Conservation (phyloP, 371 early-diverging fungal species). For the Furculomyces boomerangus region DNA sequence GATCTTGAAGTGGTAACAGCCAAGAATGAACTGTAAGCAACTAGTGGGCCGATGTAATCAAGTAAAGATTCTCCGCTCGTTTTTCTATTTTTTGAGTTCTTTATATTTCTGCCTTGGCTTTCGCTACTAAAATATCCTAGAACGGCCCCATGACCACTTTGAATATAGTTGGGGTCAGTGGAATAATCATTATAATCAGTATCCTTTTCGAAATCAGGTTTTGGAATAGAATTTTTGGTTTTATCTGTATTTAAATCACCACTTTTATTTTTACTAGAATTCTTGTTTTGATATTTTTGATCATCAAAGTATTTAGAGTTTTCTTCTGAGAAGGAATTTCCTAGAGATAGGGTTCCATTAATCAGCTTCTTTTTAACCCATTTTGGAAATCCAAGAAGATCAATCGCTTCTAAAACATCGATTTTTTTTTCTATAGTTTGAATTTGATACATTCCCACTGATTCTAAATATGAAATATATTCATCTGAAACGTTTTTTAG, state of each 20-base stretch:
- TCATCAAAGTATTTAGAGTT: too few relatives aligned
- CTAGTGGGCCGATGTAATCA: neutral
- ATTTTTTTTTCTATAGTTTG: neutral
- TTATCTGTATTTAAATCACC: too few relatives aligned
- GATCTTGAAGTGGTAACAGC: conserved; percentile 13
- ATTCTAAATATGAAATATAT: neutral
- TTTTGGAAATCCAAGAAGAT: neutral
- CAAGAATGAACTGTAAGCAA: neutral
- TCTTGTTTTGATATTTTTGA: neutral
- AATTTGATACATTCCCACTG: neutral
- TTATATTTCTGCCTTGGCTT: neutral
- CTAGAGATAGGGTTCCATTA: neutral
- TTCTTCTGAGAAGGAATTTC: too few relatives aligned
- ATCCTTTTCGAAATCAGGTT: neutral
- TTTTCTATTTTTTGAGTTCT: neutral
- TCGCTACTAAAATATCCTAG: neutral
- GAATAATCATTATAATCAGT: neutral
- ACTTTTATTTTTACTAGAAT: neutral
- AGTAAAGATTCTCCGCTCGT: neutral
- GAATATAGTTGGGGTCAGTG: neutral
- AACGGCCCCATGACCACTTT: neutral
- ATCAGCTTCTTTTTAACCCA: neutral
- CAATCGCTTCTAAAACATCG: neutral
- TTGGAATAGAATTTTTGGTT: too few relatives aligned
- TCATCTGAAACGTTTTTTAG: neutral